These are phyloP conservation scores for Leptographium procerum DNA, from an alignment of 2,329 filamentous ascomycete genomes.

Conservation along the genomic window DNA sequence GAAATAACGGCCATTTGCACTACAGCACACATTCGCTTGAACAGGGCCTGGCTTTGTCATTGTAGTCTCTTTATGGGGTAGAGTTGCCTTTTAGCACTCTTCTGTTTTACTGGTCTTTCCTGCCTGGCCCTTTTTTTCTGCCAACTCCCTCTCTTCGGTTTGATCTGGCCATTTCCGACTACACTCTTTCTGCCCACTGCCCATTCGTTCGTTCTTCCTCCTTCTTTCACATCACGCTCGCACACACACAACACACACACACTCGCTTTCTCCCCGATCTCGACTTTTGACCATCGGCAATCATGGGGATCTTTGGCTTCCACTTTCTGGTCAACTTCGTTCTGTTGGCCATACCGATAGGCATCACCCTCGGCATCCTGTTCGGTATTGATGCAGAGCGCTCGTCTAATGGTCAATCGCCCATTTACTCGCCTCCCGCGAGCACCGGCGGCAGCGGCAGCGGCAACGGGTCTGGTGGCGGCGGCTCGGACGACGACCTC, in stretches of 20 bases:
- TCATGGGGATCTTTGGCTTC: not conserved
- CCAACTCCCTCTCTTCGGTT: not conserved
- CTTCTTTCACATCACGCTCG: not conserved
- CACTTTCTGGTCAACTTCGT: slow-evolving; percentile 26
- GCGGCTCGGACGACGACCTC: slow-evolving; percentile 14
- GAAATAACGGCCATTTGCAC: not conserved
- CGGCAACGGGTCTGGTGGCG: not conserved
- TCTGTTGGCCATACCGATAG: slow-evolving; percentile 33
- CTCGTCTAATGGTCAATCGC: slow-evolving; percentile 27
- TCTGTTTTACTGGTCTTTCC: not conserved
- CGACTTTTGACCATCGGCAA: not conserved
- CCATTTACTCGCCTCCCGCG: slow-evolving; percentile 28
- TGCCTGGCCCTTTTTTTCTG: not conserved
- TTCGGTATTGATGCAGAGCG: slow-evolving; percentile 36
- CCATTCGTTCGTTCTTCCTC: not conserved
- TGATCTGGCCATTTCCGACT: not conserved
- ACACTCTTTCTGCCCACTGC: not conserved
- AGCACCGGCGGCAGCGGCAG: slow-evolving; percentile 3
- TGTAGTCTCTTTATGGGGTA: not conserved
- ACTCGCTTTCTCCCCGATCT: not conserved
- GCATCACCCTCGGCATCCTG: slow-evolving; percentile 26
- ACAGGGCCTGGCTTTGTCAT: not conserved
- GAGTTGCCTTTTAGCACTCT: not conserved
- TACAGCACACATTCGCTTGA: not conserved
- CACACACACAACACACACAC: not conserved